Base-by-base conservation (phyloP, 768 basidiomycete genomes). In the Gloeopeniophorella convolvens region DNA sequence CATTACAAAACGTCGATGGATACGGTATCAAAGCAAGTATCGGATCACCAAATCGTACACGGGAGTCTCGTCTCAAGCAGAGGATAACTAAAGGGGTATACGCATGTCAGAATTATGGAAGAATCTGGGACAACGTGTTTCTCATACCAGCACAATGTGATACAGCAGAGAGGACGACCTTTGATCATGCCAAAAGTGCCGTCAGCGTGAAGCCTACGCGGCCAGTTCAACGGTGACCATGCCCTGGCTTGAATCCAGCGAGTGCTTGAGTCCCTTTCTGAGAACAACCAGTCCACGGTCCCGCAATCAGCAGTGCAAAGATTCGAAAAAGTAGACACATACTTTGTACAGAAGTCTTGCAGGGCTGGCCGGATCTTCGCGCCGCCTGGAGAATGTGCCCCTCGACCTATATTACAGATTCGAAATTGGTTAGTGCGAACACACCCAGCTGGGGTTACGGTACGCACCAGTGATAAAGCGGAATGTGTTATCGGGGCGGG, bases 401-500 rank as follows among this genome's bases (percentile, higher is more conserved):
- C 51, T 12, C 33, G 36, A 8, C 51, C 51, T 53, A 13, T 1
- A 10, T 37, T 5, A 28, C 8, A 16, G 21, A n/a, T n/a, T n/a
- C n/a, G 13, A 31, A 32, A 7, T 18, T 11, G 39, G 13, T 8
- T 16, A 15, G 35, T 8, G 31, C 15, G 27, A 13, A 11, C 4
- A 24, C 8, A 21, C 6, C 13, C 8, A 1, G 30, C 6, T 11
- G 2, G 9, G 9, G 20, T 30, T 20, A 15, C 21, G 32, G 32
- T 5, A 30, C 42, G n/a, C 41, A 54, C 52, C 52, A 11, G 44
- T 42, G 30, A 54, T 54, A 36, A 48, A 54, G 15, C 8, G 26
- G 34, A 54, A 23, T 5, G 0, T n/a, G 3, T 33, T 4, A 11
- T 43, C 34, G 3, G 32, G 7, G 30, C 46, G 31, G 20, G 10